Conservation (phyloP, 2,329 filamentous ascomycete genomes). For the Phaeosphaeria sp. region DNA sequence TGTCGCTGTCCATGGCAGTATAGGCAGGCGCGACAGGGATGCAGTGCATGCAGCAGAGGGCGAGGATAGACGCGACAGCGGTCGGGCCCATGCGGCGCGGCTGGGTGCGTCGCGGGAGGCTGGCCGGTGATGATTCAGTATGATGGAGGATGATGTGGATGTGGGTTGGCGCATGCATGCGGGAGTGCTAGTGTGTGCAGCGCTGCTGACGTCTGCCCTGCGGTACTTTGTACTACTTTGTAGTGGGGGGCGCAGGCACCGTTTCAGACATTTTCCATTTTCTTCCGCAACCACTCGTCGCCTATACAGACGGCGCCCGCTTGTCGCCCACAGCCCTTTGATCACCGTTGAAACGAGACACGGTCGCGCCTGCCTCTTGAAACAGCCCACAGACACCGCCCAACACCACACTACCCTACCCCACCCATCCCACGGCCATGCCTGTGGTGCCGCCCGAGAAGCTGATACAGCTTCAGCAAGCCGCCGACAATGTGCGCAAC, state of each 20-base stretch:
- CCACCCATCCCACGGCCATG: slow-evolving; percentile 62
- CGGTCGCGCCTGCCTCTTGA: not conserved
- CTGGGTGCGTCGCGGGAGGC: not conserved
- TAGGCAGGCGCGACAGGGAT: not conserved
- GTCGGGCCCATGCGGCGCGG: no score
- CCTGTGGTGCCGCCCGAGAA: slow-evolving; percentile 90
- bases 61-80: not conserved
- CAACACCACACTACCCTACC: slow-evolving; percentile 4
- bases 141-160: not conserved
- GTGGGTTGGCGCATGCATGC: not conserved
- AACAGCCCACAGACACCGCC: slow-evolving; percentile 6
- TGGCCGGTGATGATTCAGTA: not conserved
- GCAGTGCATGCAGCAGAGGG: not conserved
- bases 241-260: not conserved
- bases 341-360: slow-evolving; percentile 17
- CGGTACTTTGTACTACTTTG: not conserved
- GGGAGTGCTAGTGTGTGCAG: not conserved
- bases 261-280: slow-evolving; percentile 22
- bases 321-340: slow-evolving; percentile 9
- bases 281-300: slow-evolving; percentile 24
- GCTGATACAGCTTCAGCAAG: slow-evolving; percentile 86
- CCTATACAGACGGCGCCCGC: slow-evolving; percentile 7
- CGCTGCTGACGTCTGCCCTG: not conserved
- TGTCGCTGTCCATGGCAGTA: not conserved
- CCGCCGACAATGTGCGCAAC: slow-evolving; percentile 90